These are phyloP conservation scores for Bryoglossum gracile DNA, from an alignment of 495 filamentous ascomycete genomes.

Conservation along the genomic window DNA sequence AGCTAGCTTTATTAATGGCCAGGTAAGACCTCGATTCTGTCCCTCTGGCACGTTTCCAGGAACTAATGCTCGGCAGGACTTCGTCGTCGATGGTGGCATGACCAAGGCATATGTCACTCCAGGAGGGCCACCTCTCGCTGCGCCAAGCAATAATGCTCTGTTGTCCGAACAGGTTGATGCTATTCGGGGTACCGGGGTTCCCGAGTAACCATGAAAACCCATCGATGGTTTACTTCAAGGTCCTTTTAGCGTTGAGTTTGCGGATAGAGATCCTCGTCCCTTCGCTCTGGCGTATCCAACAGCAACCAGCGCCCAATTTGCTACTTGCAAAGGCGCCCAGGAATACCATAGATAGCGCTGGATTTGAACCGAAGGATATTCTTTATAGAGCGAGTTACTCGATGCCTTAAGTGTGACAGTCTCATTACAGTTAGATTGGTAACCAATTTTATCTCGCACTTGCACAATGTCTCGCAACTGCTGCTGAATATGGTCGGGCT, in stretches of 20 bases:
- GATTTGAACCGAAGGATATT: background rate
- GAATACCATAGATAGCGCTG: constrained; percentile 11
- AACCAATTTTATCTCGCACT: too few species aligned
- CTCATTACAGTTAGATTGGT: too few species aligned
- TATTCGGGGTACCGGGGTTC: constrained; percentile 21
- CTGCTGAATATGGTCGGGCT: too few species aligned
- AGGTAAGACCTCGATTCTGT: constrained; percentile 20
- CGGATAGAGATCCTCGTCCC: background rate
- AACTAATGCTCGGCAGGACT: constrained; percentile 49
- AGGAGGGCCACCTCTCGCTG: constrained; percentile 64
- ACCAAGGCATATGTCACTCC: constrained; percentile 92
- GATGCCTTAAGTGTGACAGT: too few species aligned
- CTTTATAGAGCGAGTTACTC: too few species aligned
- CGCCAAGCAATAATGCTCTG: constrained; percentile 63
- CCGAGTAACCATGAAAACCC: background rate
- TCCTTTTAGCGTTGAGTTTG: background rate
- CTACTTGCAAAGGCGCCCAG: background rate
- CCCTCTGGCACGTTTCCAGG: background rate
- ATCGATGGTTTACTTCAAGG: background rate
- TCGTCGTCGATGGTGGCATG: constrained; percentile 96
- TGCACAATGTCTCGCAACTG: too few species aligned
- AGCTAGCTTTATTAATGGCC: constrained; percentile 84
- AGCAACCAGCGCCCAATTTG: too few species aligned
- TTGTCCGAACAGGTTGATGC: constrained; percentile 27
- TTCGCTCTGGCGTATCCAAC: background rate